Conservation (phyloP, 768 basidiomycete species). For the Psilocybe sp. region DNA sequence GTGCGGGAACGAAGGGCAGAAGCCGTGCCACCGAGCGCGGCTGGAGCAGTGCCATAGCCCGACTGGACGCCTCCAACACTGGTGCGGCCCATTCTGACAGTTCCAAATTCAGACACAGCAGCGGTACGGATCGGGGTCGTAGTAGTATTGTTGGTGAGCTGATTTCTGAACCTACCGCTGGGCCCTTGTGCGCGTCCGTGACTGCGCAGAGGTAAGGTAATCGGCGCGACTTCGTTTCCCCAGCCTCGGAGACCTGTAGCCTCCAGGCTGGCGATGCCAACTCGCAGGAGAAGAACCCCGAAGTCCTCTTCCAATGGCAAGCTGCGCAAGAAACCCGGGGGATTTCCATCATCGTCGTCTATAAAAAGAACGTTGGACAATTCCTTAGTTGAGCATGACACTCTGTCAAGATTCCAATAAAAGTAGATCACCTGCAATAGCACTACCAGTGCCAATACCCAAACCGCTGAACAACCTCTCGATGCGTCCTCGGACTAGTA, state of each 20-base stretch:
- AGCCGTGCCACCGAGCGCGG: not conserved
- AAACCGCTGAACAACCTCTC: conserved; percentile 60
- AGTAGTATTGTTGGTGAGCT: not conserved
- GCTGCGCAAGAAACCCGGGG: conserved; percentile 20
- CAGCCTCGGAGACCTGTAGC: conserved; percentile 69
- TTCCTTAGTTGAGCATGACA: not conserved
- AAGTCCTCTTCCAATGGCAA: conserved; percentile 72
- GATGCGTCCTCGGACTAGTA: conserved; percentile 59
- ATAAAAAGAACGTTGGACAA: not conserved
- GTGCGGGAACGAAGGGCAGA: not conserved
- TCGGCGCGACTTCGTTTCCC: conserved; percentile 68
- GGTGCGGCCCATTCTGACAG: conserved; percentile 28
- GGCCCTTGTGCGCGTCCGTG: not conserved
- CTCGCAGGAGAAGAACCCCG: conserved; percentile 63
- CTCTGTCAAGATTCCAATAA: not conserved
- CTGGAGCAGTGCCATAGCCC: conserved; percentile 8
- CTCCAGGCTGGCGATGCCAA: conserved; percentile 75
- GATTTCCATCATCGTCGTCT: conserved; percentile 13
- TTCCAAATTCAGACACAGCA: conserved; percentile 17
- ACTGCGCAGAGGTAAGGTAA: conserved; percentile 27
- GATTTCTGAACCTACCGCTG: not conserved
- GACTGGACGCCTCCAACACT: conserved; percentile 27
- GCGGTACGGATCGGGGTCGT: not conserved
- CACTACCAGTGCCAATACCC: conserved; percentile 25
- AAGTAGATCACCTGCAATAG: conserved; percentile 21